Percentiles rank a stretch among this genome's conserved stretches.
Evolutionary conservation across 2,329 filamentous ascomycete genomes (phyloP).

Genomic region (Calycina marina): DNA sequence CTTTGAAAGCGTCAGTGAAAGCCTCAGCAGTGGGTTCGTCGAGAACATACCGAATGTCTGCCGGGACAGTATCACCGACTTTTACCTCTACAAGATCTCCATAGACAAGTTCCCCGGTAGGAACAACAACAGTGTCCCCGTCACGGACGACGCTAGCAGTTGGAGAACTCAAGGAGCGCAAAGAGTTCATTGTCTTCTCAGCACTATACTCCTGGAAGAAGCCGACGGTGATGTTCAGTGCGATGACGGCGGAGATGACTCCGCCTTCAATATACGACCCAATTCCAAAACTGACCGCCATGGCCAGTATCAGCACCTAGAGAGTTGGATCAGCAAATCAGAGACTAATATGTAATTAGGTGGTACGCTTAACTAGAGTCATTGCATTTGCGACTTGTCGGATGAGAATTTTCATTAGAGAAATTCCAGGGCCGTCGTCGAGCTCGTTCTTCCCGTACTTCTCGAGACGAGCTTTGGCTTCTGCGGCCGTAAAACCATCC

Average conservation of each 20-base stretch:
- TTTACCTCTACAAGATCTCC: constrained; percentile 44
- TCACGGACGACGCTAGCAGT: constrained; percentile 34
- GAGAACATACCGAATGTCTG: constrained; percentile 23
- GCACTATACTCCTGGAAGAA: constrained; percentile 39
- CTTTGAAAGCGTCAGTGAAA: constrained; percentile 13
- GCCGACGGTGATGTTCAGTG: constrained; percentile 42
- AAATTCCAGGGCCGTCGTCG: constrained; percentile 43
- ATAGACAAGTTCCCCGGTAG: constrained; percentile 37
- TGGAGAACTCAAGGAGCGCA: constrained; percentile 33
- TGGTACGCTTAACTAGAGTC: constrained; percentile 34
- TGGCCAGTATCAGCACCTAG: constrained; percentile 38
- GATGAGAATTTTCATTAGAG: constrained; percentile 46
- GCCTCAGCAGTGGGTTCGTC: not conserved
- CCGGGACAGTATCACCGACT: constrained; percentile 29
- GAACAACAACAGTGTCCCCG: constrained; percentile 33
- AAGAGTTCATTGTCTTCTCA: constrained; percentile 37
- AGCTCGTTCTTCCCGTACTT: constrained; percentile 49
- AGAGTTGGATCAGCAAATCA: constrained; percentile 20
- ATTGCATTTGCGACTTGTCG: constrained; percentile 55
- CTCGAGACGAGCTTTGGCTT: constrained; percentile 39
- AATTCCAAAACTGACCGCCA: constrained; percentile 42
- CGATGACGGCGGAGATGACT: constrained; percentile 41
- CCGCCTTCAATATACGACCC: constrained; percentile 45
- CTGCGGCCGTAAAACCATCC: constrained; percentile 39
- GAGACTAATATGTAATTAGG: not conserved